Base-by-base conservation (phyloP, 2,329 filamentous ascomycete species). In the Fusarium metavorans region DNA sequence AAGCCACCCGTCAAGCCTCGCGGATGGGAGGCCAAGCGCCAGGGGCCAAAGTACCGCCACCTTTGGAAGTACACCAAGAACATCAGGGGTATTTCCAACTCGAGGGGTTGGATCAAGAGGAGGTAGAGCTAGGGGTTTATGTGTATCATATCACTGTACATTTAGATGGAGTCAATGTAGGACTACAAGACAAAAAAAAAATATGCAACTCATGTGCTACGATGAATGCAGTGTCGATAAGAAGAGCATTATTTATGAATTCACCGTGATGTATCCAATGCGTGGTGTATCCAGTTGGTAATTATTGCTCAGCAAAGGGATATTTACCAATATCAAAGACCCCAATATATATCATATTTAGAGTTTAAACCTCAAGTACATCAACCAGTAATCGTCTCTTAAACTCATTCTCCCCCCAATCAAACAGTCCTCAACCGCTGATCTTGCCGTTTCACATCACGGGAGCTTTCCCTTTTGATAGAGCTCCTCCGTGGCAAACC, bases 1-100 rank as follows among this genome's bases (percentile, higher is more conserved):
- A 92, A 92, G 86, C 85, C 85, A 50, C 88, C 89, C 52, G 87
- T 88, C 84, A 90, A 89, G 85, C 83, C 87, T 9, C 88, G 88
- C 71, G 91, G 91, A 72, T 92, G 91, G 91, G 91, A 92, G 77
- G 91, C 90, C 78, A 91, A 90, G 87, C 86, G 88, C 78, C 87
- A 91, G 80, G 88, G 89, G 73, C 87, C 88, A 82, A 92, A 92
- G 88, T 92, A 90, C 85, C 88, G 86, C 79, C 86, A 89, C 72
- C 82, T 92, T 75, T 91, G 89, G 89, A 91, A 91, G 87, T 91
- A 91, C 82, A 90, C 87, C 79, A 90, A 89, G 86, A 86, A 87
- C 71, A 90, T 91, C 82, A 82, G 75, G 73, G 85, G 85, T 32
- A 71, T 85, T 67, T 85, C 85, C 71, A 86, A 85, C 64, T 82